Conservation (phyloP, 169 alveolate genomes). For the Toxoplasma gondii region DNA sequence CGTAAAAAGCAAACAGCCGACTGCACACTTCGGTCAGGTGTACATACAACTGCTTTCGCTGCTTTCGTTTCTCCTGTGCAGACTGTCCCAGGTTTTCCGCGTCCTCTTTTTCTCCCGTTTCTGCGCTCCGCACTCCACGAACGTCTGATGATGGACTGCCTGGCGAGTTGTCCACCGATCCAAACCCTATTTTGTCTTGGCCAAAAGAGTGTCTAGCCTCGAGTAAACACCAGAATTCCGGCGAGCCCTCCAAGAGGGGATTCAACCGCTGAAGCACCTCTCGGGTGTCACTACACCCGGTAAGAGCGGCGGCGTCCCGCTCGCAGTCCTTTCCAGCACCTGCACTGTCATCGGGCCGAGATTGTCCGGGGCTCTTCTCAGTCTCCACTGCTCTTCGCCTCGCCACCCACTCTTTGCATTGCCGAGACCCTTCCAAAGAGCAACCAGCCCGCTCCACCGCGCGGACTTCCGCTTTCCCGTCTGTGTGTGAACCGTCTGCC, state of each 20-base stretch:
- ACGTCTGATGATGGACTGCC: neutral
- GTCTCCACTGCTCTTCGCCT: neutral
- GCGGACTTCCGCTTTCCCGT: neutral
- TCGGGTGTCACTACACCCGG: neutral
- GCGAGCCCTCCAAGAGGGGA: conserved; percentile 27
- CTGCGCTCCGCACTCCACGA: neutral
- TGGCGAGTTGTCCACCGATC: neutral
- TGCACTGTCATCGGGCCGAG: neutral
- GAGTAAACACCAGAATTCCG: conserved; percentile 1
- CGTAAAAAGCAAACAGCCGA: conserved; percentile 1
- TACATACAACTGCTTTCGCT: neutral
- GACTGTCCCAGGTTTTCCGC: neutral
- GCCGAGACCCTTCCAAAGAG: neutral
- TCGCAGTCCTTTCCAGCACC: neutral
- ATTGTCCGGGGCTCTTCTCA: neutral
- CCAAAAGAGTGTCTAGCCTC: neutral
- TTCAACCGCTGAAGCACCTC: neutral
- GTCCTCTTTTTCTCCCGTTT: neutral
- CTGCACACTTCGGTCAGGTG: conserved; percentile 23
- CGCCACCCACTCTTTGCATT: no score
- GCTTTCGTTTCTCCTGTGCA: neutral
- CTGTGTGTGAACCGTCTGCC: neutral
- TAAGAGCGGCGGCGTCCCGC: neutral
- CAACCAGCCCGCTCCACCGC: neutral
- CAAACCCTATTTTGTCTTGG: neutral